phyloP scores from a whole-genome alignment of 2,329 filamentous ascomycete species.

The Cladosporium sp. region DNA sequence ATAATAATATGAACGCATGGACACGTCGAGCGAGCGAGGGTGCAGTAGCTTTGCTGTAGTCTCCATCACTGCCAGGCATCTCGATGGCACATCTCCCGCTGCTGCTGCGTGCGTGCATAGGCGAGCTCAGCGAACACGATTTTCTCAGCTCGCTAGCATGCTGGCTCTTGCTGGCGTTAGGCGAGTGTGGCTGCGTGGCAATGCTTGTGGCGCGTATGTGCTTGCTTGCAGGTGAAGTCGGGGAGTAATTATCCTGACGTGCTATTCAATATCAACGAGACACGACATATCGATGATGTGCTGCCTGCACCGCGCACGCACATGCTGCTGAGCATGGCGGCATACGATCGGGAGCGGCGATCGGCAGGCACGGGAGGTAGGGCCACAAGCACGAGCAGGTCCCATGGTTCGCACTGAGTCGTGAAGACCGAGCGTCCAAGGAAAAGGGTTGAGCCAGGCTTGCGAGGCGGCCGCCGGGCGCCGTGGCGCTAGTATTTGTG shows the following conservation, averaged over 20 bases:
- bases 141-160: too few relatives aligned
- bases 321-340: too few relatives aligned
- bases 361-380: not conserved
- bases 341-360: not conserved
- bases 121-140: slow-evolving; percentile 2
- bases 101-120: not conserved
- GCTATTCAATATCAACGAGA: not conserved
- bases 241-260: not conserved
- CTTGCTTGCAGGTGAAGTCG: too few relatives aligned
- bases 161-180: too few relatives aligned
- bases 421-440: not conserved
- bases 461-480: too few relatives aligned
- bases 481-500: not conserved
- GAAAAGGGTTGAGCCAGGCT: not conserved
- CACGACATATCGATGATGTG: not conserved
- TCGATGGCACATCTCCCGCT: slow-evolving; percentile 3
- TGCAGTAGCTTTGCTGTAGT: slow-evolving; percentile 6
- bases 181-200: too few relatives aligned
- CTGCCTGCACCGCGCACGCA: not conserved
- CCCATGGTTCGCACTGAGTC: not conserved
- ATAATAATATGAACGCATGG: slow-evolving; percentile 4
- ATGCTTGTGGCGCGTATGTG: too few relatives aligned
- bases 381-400: not conserved
- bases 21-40: not conserved
- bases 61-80: not conserved